phyloP scores from a whole-genome alignment of 192 early-diverging fungal genomes.

The Umbelopsis sp. region DNA sequence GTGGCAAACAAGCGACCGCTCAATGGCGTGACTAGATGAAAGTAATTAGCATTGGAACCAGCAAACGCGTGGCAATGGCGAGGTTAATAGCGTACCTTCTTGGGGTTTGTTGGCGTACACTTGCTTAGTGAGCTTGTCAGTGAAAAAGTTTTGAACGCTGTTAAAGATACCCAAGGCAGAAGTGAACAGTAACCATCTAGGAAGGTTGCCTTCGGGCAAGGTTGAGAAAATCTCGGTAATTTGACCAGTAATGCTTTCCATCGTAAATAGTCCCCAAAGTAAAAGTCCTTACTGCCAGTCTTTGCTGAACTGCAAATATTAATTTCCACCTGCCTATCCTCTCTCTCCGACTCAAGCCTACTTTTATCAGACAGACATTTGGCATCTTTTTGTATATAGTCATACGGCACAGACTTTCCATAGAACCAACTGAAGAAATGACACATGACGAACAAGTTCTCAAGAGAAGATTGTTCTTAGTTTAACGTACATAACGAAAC shows the following conservation, averaged over 20 bases:
- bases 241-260: constrained; percentile 20
- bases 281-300: too few species aligned
- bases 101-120: constrained; percentile 72
- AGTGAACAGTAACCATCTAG: constrained; percentile 76
- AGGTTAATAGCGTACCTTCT: constrained; percentile 48
- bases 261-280: background rate
- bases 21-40: constrained; percentile 73
- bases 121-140: constrained; percentile 70
- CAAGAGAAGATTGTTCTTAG: too few species aligned
- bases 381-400: too few species aligned
- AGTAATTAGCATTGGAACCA: background rate
- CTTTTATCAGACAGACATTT: too few species aligned
- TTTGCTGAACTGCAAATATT: too few species aligned
- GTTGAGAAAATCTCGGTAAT: constrained; percentile 31
- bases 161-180: constrained; percentile 82
- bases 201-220: constrained; percentile 55
- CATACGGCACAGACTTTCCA: too few species aligned
- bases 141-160: constrained; percentile 80
- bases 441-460: too few species aligned
- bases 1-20: constrained; percentile 82
- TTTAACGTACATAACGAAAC: too few species aligned
- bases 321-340: too few species aligned
- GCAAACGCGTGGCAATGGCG: background rate
- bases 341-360: too few species aligned
- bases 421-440: too few species aligned